Conservation (phyloP, 805 yeast species). For the Saccharomycodes ludwigii region DNA sequence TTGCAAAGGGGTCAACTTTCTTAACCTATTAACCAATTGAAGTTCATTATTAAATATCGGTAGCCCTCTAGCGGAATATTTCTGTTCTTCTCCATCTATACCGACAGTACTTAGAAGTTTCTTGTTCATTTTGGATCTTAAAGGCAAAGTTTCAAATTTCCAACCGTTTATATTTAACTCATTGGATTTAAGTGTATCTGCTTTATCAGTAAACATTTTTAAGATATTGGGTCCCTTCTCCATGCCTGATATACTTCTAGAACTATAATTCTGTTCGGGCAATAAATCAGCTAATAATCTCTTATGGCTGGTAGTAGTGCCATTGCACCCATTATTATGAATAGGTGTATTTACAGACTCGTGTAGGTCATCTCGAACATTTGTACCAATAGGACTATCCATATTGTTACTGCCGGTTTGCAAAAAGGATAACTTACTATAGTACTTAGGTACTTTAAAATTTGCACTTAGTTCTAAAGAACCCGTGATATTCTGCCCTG, state of each 20-base stretch:
- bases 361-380: too few species aligned
- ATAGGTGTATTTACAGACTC: too few species aligned
- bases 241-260: too few species aligned
- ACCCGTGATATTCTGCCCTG: constrained; percentile 9
- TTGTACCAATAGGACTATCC: constrained; percentile 17
- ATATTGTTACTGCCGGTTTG: constrained; percentile 16
- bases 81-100: constrained; percentile 9
- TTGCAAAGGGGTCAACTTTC: constrained; percentile 22
- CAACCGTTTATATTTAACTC: constrained; percentile 20
- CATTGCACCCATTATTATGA: too few species aligned
- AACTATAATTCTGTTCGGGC: too few species aligned
- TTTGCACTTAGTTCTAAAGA: constrained; percentile 21
- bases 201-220: neutral
- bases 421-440: constrained; percentile 20
- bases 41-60: constrained; percentile 27
- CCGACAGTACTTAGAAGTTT: too few species aligned
- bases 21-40: constrained; percentile 18
- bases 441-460: constrained; percentile 22
- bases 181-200: constrained; percentile 6
- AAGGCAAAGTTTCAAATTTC: constrained; percentile 22
- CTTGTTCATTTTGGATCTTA: constrained; percentile 10
- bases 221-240: too few species aligned
- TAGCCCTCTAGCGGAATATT: constrained; percentile 28
- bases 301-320: too few species aligned
- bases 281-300: too few species aligned